Base-by-base conservation (phyloP, 768 basidiomycete species). In the Rhizopogon rudus region DNA sequence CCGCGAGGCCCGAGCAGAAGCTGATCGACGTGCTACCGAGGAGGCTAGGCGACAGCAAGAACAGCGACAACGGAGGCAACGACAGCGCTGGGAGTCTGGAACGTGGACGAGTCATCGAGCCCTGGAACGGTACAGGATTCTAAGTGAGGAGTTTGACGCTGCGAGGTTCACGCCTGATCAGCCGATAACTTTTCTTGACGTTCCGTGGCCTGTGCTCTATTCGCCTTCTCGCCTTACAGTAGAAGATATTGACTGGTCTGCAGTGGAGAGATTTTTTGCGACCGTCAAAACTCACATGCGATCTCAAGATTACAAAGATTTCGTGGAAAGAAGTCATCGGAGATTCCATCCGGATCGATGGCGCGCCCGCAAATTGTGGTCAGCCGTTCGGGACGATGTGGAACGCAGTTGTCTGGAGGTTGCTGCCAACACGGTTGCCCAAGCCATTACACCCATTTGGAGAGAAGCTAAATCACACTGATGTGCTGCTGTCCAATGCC, bases 341-440 rank as follows among this genome's bases (percentile, higher is more conserved):
- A 72, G 88, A 51, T 92, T 91, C 66, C 91, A 91, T 61, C 87
- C 88, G 2, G 90, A 92, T 67, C 73, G 87, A 57, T 93, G 88
- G 91, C 75, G 83, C 42, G 82, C 86, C 31, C 76, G 86, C 41
- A 81, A 81, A 29, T 70, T 91, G 37, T 74, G 88, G 63, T 73
- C 74, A 55, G 80, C 80, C 45, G 77, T 88, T 45, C 61, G 66
- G 22, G 83, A 88, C 56, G 83, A 83, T 46, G 70, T 76, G 44
- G 79, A 83, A 62, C 77, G 81, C 57, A 75, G 73, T 40, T 83
- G 77, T 60, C 68, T 86, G 60, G 87, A 85, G 67, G 86, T 89
- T 52, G 88, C 87, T 76, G 71, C 78, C 31, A 89, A 81, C 60
- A 87, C 81, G 22, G 87, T 88, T 2, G 81, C 86, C 4, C 88